Percentiles rank a stretch among this genome's conserved stretches.
Evolutionary conservation across 345 rosid species (phyloP).

Genomic region (Pistacia atlantica): DNA sequence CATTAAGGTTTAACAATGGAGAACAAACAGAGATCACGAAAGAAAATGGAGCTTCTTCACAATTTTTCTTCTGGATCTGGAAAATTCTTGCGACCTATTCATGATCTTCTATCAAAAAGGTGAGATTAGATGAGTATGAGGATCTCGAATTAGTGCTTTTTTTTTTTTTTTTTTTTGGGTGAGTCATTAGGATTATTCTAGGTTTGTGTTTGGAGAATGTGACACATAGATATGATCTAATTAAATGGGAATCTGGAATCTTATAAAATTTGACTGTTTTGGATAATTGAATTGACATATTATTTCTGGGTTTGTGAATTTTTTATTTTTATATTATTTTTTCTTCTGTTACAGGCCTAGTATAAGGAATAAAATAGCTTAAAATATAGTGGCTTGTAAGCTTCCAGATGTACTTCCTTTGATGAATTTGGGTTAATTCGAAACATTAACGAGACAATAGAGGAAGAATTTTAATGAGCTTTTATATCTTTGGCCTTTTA

Average conservation of each 20-base stretch:
- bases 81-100: background rate
- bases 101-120: slow-evolving; percentile 9
- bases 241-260: background rate
- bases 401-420: background rate
- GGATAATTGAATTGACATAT: background rate
- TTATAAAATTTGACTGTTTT: background rate
- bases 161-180: background rate
- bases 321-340: background rate
- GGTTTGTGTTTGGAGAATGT: background rate
- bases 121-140: background rate
- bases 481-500: background rate
- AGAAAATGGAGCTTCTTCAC: background rate
- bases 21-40: background rate
- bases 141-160: background rate
- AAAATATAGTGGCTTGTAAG: background rate
- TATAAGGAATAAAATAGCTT: background rate
- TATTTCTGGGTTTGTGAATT: background rate
- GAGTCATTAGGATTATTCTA: too few species aligned
- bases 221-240: background rate
- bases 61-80: background rate
- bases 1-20: background rate
- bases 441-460: background rate
- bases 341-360: background rate
- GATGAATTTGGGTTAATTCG: background rate
- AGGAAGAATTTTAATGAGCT: background rate